A percentile compares a stretch with the other conserved stretches of the same genome.
phyloP scores from a whole-genome alignment of 805 yeast genomes.

The Spathaspora passalidarum region DNA sequence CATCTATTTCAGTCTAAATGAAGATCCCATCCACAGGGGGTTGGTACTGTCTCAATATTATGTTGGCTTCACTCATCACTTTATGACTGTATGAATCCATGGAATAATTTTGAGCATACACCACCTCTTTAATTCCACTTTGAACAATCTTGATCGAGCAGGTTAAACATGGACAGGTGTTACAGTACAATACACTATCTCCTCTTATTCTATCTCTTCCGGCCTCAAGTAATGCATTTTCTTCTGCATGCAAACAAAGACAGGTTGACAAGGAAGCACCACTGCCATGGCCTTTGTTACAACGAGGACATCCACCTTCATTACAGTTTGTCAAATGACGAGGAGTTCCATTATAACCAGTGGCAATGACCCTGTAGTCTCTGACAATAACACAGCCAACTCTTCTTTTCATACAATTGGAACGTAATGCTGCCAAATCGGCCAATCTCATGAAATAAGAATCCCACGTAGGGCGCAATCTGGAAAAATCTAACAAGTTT shows the following conservation, averaged over 20 bases:
- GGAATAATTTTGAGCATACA: constrained; percentile 85
- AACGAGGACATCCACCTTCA: constrained; percentile 92
- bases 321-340: constrained; percentile 83
- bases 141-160: constrained; percentile 95
- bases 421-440: constrained; percentile 84
- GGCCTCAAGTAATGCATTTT: constrained; percentile 90
- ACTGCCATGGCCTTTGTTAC: constrained; percentile 64
- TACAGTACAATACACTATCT: constrained; percentile 74
- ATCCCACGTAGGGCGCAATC: constrained; percentile 94
- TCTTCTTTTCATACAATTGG: constrained; percentile 95
- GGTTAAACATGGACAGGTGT: constrained; percentile 96
- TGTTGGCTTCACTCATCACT: constrained; percentile 73
- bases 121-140: constrained; percentile 86
- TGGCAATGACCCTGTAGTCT: constrained; percentile 82
- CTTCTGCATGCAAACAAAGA: constrained; percentile 94
- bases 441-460: constrained; percentile 93
- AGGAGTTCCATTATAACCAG: constrained; percentile 98
- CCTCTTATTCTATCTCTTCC: constrained; percentile 75
- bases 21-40: constrained; percentile 41
- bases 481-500: constrained; percentile 29
- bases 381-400: constrained; percentile 95
- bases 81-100: constrained; percentile 81
- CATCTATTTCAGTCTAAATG: constrained; percentile 15
- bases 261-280: constrained; percentile 80
- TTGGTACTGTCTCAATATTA: constrained; percentile 53